Evolutionary conservation across 768 basidiomycete species (phyloP).

Genomic region (Pisolithus microcarpus): DNA sequence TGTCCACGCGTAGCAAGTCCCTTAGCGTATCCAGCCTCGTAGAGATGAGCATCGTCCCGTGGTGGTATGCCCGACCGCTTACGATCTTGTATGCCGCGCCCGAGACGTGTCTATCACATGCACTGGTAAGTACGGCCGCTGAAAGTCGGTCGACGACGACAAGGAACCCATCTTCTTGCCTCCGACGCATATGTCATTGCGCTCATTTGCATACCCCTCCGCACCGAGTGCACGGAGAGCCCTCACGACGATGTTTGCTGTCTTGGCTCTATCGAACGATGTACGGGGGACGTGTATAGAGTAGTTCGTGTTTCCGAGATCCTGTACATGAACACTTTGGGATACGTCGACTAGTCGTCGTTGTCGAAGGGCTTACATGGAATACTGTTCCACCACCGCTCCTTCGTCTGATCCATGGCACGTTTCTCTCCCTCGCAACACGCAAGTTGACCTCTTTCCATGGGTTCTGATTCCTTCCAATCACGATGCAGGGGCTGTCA

Average conservation of each 20-base stretch:
- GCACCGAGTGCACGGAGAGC: constrained; percentile 75
- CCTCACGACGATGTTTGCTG: constrained; percentile 67
- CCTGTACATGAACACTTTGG: constrained; percentile 41
- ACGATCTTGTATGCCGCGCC: constrained; percentile 97
- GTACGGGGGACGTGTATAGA: constrained; percentile 83
- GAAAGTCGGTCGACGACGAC: not conserved
- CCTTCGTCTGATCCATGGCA: constrained; percentile 76
- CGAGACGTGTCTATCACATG: constrained; percentile 59
- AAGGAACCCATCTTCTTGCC: constrained; percentile 74
- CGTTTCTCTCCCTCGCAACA: constrained; percentile 41
- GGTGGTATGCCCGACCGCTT: constrained; percentile 87
- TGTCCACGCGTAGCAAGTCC: constrained; percentile 57
- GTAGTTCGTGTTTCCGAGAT: constrained; percentile 95
- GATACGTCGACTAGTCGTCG: too few relatives aligned
- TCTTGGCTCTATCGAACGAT: constrained; percentile 71
- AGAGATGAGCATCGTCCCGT: constrained; percentile 96
- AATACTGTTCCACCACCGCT: constrained; percentile 97
- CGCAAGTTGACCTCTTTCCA: constrained; percentile 92
- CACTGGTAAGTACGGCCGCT: not conserved
- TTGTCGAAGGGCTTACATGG: constrained; percentile 56
- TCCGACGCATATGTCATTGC: constrained; percentile 87
- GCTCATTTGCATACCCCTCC: constrained; percentile 72
- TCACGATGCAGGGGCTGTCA: constrained; percentile 82
- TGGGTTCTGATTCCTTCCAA: constrained; percentile 95
- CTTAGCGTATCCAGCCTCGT: constrained; percentile 68